A percentile compares a stretch with the other conserved stretches of the same genome.
phyloP scores from a whole-genome alignment of 805 yeast genomes.

The Spathaspora passalidarum region DNA sequence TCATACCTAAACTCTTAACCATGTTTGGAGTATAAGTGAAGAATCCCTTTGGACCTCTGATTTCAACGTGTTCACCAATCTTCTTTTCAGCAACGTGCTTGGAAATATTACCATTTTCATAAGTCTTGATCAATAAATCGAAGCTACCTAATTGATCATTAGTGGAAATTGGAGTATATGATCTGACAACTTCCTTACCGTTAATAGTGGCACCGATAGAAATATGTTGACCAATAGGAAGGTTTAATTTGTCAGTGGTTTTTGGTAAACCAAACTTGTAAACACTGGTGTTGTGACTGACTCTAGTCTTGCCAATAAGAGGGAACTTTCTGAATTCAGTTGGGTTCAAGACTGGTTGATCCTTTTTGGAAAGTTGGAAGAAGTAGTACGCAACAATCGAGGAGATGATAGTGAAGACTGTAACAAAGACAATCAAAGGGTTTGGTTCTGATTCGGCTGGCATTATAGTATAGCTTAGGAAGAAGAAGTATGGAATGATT shows the following conservation, averaged over 20 bases:
- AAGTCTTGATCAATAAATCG: conserved; percentile 81
- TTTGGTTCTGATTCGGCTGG: conserved; percentile 27
- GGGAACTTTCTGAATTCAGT: conserved; percentile 77
- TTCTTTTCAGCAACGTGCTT: conserved; percentile 65
- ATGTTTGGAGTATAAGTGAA: conserved; percentile 80
- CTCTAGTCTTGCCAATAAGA: conserved; percentile 67
- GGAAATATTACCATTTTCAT: conserved; percentile 83
- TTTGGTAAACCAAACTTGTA: conserved; percentile 83
- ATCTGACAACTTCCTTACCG: conserved; percentile 78
- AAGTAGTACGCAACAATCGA: conserved; percentile 32
- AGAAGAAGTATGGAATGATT: not conserved
- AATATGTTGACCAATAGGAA: conserved; percentile 94
- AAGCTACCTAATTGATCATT: conserved; percentile 79
- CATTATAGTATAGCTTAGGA: not conserved
- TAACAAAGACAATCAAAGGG: conserved; percentile 38
- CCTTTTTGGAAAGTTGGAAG: conserved; percentile 31
- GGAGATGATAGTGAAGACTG: conserved; percentile 36
- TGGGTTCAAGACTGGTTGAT: conserved; percentile 53
- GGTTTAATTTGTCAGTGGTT: conserved; percentile 70
- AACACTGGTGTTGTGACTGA: conserved; percentile 78
- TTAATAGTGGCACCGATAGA: conserved; percentile 71
- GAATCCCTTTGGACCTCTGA: conserved; percentile 90
- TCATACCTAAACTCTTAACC: conserved; percentile 75
- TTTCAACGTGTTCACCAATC: conserved; percentile 74
- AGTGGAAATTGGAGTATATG: conserved; percentile 86